Percentiles rank a stretch among this genome's conserved stretches.
These are phyloP conservation scores for Fusarium fracticaudum DNA, from an alignment of 2,329 filamentous ascomycete genomes.

Conservation along the genomic window DNA sequence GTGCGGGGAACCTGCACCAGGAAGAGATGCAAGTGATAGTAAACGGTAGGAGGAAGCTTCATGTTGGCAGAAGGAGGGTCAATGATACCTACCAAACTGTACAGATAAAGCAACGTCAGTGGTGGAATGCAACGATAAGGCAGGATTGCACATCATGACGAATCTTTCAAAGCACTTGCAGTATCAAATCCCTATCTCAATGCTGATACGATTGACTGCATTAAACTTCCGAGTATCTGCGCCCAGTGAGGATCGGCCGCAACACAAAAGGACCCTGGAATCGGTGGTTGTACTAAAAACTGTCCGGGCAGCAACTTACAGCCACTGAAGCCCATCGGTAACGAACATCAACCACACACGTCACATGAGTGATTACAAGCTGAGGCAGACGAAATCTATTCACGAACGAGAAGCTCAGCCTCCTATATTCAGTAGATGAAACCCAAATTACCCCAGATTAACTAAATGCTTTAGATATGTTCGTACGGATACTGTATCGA, in stretches of 20 bases:
- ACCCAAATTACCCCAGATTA: background rate
- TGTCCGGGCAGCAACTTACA: background rate
- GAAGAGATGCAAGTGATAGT: conserved; percentile 18
- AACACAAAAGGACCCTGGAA: conserved; percentile 24
- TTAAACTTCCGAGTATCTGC: conserved; percentile 7
- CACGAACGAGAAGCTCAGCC: background rate
- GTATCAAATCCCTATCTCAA: background rate
- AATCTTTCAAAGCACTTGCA: background rate
- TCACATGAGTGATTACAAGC: conserved; percentile 14
- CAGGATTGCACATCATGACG: background rate
- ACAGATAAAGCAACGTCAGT: background rate
- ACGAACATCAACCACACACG: conserved; percentile 1
- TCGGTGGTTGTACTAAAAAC: background rate
- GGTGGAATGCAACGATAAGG: background rate
- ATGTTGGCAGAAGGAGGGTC: conserved; percentile 1
- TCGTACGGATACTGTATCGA: background rate
- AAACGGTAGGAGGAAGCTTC: background rate
- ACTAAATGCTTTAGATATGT: background rate
- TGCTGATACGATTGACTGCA: background rate
- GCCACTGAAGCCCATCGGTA: background rate
- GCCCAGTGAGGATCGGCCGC: background rate
- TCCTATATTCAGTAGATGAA: background rate
- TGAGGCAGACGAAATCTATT: conserved; percentile 3
- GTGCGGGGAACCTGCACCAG: conserved; percentile 26
- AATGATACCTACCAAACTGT: background rate